These are phyloP conservation scores for Ustilago hordei DNA, from an alignment of 1,284 basidiomycete genomes.

Conservation along the genomic window DNA sequence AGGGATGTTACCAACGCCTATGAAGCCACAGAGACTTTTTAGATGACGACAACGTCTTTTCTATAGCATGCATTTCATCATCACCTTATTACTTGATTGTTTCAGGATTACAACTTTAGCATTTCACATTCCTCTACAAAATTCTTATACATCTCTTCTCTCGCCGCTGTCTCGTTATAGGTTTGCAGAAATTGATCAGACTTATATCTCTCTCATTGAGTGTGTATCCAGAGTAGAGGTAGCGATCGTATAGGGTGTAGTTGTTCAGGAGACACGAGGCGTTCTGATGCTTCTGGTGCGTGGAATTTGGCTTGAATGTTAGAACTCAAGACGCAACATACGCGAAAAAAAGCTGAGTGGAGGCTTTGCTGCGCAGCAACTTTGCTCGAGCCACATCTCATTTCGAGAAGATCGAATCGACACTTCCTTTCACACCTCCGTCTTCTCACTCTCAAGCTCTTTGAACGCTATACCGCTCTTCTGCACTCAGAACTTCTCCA, in stretches of 20 bases:
- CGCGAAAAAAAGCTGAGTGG: neutral
- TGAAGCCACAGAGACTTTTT: slow-evolving; percentile 40
- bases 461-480: neutral
- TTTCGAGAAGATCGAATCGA: neutral
- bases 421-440: slow-evolving; percentile 8
- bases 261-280: too few relatives aligned
- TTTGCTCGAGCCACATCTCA: slow-evolving; percentile 29
- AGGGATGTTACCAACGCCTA: slow-evolving; percentile 48
- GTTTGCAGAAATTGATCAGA: too few relatives aligned
- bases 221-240: too few relatives aligned
- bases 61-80: neutral
- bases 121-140: neutral
- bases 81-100: neutral
- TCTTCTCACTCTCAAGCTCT: neutral
- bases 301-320: neutral
- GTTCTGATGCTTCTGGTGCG: too few relatives aligned
- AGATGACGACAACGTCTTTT: neutral
- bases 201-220: too few relatives aligned
- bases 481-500: too few relatives aligned
- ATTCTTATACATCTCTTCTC: too few relatives aligned
- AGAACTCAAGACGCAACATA: neutral
- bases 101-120: neutral
- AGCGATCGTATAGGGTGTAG: too few relatives aligned
- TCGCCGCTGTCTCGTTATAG: too few relatives aligned
- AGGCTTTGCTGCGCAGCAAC: slow-evolving; percentile 19